Evolutionary conservation across 176 grass and related monocot species (phyloP).

Genomic region (Secale cereale): DNA sequence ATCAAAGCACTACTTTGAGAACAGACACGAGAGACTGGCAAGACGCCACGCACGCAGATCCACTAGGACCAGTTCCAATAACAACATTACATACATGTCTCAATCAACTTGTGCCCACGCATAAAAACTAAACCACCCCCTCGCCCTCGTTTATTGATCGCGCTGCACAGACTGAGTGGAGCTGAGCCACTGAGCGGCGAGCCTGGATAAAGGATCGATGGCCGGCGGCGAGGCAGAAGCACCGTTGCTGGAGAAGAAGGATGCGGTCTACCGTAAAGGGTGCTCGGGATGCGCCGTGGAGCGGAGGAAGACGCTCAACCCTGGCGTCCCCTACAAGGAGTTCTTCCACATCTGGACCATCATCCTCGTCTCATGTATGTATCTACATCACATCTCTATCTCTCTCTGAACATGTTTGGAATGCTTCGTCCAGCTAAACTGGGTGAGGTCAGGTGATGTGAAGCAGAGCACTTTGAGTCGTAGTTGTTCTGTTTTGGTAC

Average conservation of each 20-base stretch:
- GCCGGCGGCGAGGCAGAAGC: not conserved
- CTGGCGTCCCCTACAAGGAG: conserved; percentile 37
- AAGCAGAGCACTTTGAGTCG: no score
- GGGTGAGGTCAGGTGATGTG: not conserved
- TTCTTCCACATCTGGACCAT: conserved; percentile 60
- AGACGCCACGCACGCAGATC: no score
- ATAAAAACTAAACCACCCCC: not conserved
- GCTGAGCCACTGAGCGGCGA: no score
- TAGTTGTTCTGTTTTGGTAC: no score
- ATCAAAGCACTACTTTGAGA: no score
- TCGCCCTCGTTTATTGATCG: not conserved
- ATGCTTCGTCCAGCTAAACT: not conserved
- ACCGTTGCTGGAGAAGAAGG: conserved; percentile 43
- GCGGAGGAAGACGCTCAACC: conserved; percentile 16
- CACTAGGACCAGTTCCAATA: no score
- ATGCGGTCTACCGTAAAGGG: conserved; percentile 23
- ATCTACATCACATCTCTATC: not conserved
- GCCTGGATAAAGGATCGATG: not conserved
- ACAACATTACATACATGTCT: no score
- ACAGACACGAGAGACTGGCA: no score
- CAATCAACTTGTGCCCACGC: no score
- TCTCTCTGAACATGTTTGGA: no score
- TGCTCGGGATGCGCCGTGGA: conserved; percentile 50
- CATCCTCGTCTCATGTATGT: conserved; percentile 61
- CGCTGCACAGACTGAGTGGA: no score